These are phyloP conservation scores for Phytophthora tubulina DNA, from an alignment of 352 stramenopile species.

Conservation along the genomic window DNA sequence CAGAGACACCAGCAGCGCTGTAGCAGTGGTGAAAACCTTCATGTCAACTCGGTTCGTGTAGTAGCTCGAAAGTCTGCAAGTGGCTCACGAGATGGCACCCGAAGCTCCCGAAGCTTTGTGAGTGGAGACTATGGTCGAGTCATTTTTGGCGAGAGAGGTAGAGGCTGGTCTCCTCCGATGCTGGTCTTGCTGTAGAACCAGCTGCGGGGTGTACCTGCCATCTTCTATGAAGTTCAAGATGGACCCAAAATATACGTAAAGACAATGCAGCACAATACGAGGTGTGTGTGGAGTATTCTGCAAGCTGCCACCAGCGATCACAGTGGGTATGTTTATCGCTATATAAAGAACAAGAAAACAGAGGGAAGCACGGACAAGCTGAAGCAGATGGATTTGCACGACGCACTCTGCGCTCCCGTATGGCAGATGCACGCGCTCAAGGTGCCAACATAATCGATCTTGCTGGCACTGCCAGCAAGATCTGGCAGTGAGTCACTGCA, in stretches of 20 bases:
- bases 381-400: conserved; percentile 16
- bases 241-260: not conserved
- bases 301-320: not conserved
- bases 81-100: conserved; percentile 23
- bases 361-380: not conserved
- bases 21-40: conserved; percentile 34
- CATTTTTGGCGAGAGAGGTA: conserved; percentile 7
- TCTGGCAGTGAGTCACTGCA: not conserved
- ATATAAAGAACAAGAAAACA: not conserved
- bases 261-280: not conserved
- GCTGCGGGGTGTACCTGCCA: conserved; percentile 7
- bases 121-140: conserved; percentile 23
- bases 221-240: not conserved
- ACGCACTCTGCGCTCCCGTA: conserved; percentile 12
- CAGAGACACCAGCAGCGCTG: conserved; percentile 18
- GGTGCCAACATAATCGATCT: not conserved
- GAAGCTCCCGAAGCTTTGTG: not conserved
- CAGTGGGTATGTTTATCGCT: not conserved
- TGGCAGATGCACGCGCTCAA: conserved; percentile 25
- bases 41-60: conserved; percentile 23
- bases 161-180: conserved; percentile 24
- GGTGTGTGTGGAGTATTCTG: too few relatives aligned
- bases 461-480: not conserved
- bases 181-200: conserved; percentile 27
- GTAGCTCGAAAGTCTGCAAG: conserved; percentile 29